Base-by-base conservation (phyloP, 2,329 filamentous ascomycete genomes). In the Phialemoniopsis sp. region DNA sequence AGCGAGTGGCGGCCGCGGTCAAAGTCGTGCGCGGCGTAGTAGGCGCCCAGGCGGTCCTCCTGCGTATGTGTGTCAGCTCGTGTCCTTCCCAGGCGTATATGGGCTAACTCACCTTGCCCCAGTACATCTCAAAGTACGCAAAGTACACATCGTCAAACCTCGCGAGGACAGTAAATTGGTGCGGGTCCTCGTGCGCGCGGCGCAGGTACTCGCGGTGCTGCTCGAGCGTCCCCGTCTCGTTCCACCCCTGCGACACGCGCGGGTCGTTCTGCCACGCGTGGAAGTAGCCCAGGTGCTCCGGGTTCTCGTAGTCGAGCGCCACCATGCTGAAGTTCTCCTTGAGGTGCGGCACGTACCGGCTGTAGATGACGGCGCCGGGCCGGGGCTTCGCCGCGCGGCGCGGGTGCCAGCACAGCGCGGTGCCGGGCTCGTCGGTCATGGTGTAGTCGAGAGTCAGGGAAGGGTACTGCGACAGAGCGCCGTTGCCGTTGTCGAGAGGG, bases 181-280 rank as follows among this genome's bases (percentile, higher is more conserved):
- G 86, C 19, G 82, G 78, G 56, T 90, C 86, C 33, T 78, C 73
- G 52, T 88, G 79, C 39, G 85, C 71, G 47, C 76, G 75, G 21
- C 75, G 71, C 37, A 89, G 70, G 58, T 91, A 90, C 51, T 80
- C 74, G 44, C 78, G 73, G 59, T 90, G 87, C 58, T 89, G 73
- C 21, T 87, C 85, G 35, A 87, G 62, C 2, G 84, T 85, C 26
- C 86, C 87, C 2, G 82, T 86, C 64, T 87, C 80, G 54, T 88
- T 87, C 87, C 87, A 90, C 4, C 85, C 85, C 53, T 83, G 77
- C 4, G 84, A 84, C 26, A 91, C 87, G 37, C 87, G 82, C 38
- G 86, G 86, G 55, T 90, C 86, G 54, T 91, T 91, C 62, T 89
- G 86, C 87, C 87, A 91, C 41, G 71, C 72, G 61, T 89, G 81